These are phyloP conservation scores for Ceratocystis harringtonii DNA, from an alignment of 2,329 filamentous ascomycete species.

Conservation along the genomic window DNA sequence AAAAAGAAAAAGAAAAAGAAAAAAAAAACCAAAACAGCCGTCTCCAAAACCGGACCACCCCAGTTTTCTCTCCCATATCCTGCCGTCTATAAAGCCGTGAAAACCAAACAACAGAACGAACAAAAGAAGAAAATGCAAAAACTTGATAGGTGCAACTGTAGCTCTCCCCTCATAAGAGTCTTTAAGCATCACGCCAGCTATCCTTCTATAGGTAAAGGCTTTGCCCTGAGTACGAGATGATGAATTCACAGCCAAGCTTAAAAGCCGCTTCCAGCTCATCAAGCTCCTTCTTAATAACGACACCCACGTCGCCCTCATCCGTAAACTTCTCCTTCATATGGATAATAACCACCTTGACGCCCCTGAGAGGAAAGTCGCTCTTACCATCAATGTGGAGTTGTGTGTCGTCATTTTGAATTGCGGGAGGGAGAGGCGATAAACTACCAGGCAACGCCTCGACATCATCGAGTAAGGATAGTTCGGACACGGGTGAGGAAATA, in stretches of 20 bases:
- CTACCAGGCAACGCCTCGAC: conserved; percentile 22
- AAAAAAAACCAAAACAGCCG: conserved; percentile 3
- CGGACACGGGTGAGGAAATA: conserved; percentile 6
- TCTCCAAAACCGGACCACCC: not conserved
- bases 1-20: conserved; percentile 3
- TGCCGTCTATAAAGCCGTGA: conserved; percentile 5
- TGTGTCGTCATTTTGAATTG: conserved; percentile 27
- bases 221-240: conserved; percentile 53
- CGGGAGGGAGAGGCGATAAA: conserved; percentile 34
- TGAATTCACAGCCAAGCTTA: conserved; percentile 64
- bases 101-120: conserved; percentile 1
- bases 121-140: not conserved
- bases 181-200: not conserved
- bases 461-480: conserved; percentile 12
- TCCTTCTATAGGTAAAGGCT: conserved; percentile 33
- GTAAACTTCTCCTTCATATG: conserved; percentile 79
- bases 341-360: conserved; percentile 72
- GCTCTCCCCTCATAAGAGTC: too few relatives aligned
- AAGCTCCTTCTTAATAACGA: conserved; percentile 57
- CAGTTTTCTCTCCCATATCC: not conserved
- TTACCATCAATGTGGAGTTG: conserved; percentile 15
- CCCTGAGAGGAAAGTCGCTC: conserved; percentile 42
- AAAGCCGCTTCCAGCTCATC: conserved; percentile 47
- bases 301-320: conserved; percentile 50
- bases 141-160: not conserved